These are phyloP conservation scores for slime mould (Dictyostelium discoideum) DNA, from an alignment of 78 protist genomes.

Conservation along the genomic window DNA sequence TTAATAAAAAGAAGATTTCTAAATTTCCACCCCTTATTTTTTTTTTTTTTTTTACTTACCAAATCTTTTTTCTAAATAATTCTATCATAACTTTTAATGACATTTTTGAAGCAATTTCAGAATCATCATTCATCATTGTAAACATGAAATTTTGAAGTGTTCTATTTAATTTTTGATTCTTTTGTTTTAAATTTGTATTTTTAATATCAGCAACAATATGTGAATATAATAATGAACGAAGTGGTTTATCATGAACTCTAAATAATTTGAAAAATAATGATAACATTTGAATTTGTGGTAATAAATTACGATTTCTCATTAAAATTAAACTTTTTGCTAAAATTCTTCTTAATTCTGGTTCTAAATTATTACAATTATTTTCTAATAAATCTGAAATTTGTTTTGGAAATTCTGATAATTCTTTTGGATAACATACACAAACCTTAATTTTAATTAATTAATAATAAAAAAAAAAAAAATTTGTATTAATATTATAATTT, in stretches of 20 bases:
- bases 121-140: constrained; percentile 84
- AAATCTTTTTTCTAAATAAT: constrained; percentile 86
- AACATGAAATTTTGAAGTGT: constrained; percentile 90
- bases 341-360: constrained; percentile 64
- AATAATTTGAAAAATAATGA: constrained; percentile 93
- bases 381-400: constrained; percentile 78
- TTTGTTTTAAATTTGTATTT: constrained; percentile 73
- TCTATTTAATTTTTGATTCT: constrained; percentile 85
- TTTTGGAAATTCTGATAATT: constrained; percentile 54
- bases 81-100: constrained; percentile 92
- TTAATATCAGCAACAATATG: constrained; percentile 90
- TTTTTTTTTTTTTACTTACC: constrained; percentile 51
- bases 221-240: constrained; percentile 76
- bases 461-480: not conserved
- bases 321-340: constrained; percentile 84
- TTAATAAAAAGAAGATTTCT: not conserved
- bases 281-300: constrained; percentile 43
- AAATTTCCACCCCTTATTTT: not conserved
- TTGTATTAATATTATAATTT: not conserved
- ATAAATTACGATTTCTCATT: constrained; percentile 77
- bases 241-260: constrained; percentile 86
- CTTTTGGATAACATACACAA: constrained; percentile 80
- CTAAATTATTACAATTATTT: constrained; percentile 59
- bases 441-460: constrained; percentile 48
- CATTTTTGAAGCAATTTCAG: constrained; percentile 78